Base-by-base conservation (phyloP, 768 basidiomycete species). In the Multifurca ochricompacta region DNA sequence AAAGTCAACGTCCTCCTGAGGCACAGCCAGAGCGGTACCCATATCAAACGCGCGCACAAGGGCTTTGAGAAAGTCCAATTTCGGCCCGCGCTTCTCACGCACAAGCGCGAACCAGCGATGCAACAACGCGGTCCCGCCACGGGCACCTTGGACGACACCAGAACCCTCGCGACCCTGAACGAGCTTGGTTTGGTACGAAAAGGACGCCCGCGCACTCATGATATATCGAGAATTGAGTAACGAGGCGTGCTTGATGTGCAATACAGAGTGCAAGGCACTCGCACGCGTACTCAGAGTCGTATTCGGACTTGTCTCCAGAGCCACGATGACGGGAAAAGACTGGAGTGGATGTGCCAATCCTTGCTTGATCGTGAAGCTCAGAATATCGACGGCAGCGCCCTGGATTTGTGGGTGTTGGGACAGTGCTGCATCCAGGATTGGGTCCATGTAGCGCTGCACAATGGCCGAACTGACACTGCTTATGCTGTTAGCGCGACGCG, bases 311-410 rank as follows among this genome's bases (percentile, higher is more conserved):
- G 95, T 96, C 69, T 97, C 95, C n/a, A 97, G 76, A 6, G 93
- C 89, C 8, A 98, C 80, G 52, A 97, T 85, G 23, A 92, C 79
- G 0, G 95, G 93, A 67, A 96, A 85, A 31, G 91, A 95, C 85
- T 91, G 88, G 6, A 99, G 76, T 0, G 96, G 96, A 70, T 98
- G 94, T 5, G 92, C 91, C 48, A 98, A 75, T 3, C 96, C 96
- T 69, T 97, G 95, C 64, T 87, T 91, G 59, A 98, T 83, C 0
- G 93, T 95, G 63, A 96, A 95, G 30, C 80, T 86, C 50, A 99
- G 69, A 40, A 98, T 87, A 59, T 98, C 94, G 48, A 97, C 79
- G 6, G 94, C 95, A 19, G 85, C 77, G 18, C 77, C 76, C 66
- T 95, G 92, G 37, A 87, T 87, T 48, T 79, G 79, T 2, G 73